A percentile compares a stretch with the other conserved stretches of the same genome.
These are phyloP conservation scores for Globisporangium nunn DNA, from an alignment of 352 stramenopile genomes.

Conservation along the genomic window DNA sequence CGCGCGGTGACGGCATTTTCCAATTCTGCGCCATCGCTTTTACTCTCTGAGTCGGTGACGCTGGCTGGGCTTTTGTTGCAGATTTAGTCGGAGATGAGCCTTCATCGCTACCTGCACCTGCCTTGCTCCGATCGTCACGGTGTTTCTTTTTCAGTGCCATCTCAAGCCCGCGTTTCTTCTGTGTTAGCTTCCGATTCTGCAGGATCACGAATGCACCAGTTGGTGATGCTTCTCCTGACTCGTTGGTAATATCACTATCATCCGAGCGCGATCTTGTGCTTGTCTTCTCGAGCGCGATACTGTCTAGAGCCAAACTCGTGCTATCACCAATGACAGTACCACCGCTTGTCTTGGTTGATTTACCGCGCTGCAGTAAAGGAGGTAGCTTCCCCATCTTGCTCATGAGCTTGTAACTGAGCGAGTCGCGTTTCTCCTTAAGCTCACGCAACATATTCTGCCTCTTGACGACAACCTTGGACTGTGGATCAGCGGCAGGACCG, in stretches of 20 bases:
- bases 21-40: conserved; percentile 21
- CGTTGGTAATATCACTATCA: neutral
- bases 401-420: conserved; percentile 62
- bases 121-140: conserved; percentile 23
- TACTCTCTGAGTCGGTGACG: conserved; percentile 16
- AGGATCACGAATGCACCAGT: conserved; percentile 48
- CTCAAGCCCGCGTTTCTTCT: conserved; percentile 61
- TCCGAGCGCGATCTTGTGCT: neutral
- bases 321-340: neutral
- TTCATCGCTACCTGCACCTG: neutral
- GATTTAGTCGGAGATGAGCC: neutral
- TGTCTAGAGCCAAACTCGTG: neutral
- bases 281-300: neutral
- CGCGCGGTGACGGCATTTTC: conserved; percentile 11
- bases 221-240: conserved; percentile 20
- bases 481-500: conserved; percentile 38
- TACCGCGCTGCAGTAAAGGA: conserved; percentile 29
- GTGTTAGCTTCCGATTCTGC: conserved; percentile 59
- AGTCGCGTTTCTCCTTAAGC: conserved; percentile 62
- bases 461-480: conserved; percentile 53
- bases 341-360: neutral
- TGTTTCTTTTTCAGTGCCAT: conserved; percentile 63
- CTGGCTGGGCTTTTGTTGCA: neutral
- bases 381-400: conserved; percentile 48
- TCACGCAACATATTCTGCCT: conserved; percentile 68